A percentile compares a stretch with the other conserved stretches of the same genome.
phyloP scores from a whole-genome alignment of 2,329 filamentous ascomycete species.

The Thyridium curvatum region DNA sequence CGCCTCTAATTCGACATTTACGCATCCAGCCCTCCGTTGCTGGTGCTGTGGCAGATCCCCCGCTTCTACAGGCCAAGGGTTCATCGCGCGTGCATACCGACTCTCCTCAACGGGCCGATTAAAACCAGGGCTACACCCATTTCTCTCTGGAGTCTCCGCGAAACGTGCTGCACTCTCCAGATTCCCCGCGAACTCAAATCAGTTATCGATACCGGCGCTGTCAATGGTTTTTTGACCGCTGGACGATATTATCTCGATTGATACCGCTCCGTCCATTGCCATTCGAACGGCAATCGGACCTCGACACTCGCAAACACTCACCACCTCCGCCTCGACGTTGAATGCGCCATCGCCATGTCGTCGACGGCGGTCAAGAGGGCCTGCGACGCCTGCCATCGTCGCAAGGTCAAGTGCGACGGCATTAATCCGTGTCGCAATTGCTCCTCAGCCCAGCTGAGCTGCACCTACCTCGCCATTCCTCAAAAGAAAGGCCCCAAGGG shows the following conservation, averaged over 20 bases:
- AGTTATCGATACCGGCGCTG: too few relatives aligned
- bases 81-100: constrained; percentile 8
- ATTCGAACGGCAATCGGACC: constrained; percentile 1
- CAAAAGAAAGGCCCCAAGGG: constrained; percentile 75
- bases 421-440: constrained; percentile 68
- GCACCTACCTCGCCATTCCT: constrained; percentile 69
- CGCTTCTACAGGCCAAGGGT: background rate
- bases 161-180: constrained; percentile 10
- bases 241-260: background rate
- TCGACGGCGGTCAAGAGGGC: constrained; percentile 52
- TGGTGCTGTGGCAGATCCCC: constrained; percentile 1
- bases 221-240: too few relatives aligned
- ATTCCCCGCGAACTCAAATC: constrained; percentile 1
- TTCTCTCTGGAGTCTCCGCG: constrained; percentile 18
- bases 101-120: constrained; percentile 17
- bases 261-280: constrained; percentile 6
- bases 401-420: constrained; percentile 70
- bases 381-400: constrained; percentile 67
- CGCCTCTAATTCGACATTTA: background rate
- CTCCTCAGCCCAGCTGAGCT: constrained; percentile 57
- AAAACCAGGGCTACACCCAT: constrained; percentile 13
- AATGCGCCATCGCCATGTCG: constrained; percentile 25
- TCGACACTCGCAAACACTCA: constrained; percentile 1
- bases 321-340: constrained; percentile 1
- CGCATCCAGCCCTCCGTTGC: background rate